A percentile compares a stretch with the other conserved stretches of the same genome.
Conservation (phyloP, 2,329 filamentous ascomycete genomes). For the Apiospora malaysiana region DNA sequence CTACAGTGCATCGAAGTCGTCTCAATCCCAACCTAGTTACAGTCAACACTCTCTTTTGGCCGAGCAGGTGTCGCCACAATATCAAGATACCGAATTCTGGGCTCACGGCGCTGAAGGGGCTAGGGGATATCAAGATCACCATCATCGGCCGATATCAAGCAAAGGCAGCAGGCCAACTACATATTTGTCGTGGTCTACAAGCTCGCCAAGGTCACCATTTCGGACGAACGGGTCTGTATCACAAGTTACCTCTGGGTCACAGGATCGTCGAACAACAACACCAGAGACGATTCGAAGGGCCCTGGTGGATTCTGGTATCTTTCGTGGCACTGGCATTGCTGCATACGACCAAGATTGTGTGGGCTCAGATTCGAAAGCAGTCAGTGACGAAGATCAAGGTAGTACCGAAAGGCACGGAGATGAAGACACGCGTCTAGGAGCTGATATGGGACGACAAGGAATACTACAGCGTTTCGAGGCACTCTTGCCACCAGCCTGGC, state of each 20-base stretch:
- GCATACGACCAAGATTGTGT: conserved; percentile 9
- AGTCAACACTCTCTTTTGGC: not conserved
- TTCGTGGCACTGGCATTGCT: conserved; percentile 22
- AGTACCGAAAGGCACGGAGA: not conserved
- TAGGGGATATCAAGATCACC: not conserved
- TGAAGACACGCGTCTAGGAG: not conserved
- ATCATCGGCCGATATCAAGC: not conserved
- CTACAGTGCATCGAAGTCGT: conserved; percentile 1
- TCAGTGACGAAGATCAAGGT: not conserved
- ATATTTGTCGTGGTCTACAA: conserved; percentile 34
- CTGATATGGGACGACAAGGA: not conserved
- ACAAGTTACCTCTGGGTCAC: not conserved
- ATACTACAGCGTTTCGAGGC: not conserved
- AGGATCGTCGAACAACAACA: not conserved
- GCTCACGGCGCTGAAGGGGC: not conserved
- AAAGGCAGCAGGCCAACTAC: conserved; percentile 23
- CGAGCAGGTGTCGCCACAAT: not conserved
- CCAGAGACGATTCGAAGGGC: conserved; percentile 19
- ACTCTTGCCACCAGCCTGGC: conserved; percentile 4
- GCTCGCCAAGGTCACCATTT: conserved; percentile 16
- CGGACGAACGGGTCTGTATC: not conserved
- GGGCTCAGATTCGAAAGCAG: not conserved
- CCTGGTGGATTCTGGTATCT: conserved; percentile 22
- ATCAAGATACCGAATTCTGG: not conserved
- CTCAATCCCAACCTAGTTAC: not conserved